phyloP scores from a whole-genome alignment of 805 yeast genomes.

The Clavispora fructus region DNA sequence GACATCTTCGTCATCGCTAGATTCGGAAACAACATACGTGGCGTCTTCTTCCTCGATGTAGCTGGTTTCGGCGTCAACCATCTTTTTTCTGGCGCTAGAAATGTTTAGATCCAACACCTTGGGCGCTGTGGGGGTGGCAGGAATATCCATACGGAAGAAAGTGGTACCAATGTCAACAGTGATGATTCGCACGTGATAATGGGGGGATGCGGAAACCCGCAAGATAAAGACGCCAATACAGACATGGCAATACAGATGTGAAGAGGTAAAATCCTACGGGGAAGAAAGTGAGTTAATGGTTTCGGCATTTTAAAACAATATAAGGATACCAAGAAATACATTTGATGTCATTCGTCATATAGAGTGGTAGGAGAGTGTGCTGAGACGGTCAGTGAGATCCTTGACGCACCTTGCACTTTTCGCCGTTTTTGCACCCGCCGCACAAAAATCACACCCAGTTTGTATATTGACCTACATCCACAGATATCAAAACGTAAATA shows the following conservation, averaged over 20 bases:
- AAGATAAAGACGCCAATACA: too few species aligned
- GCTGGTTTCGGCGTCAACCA: conserved; percentile 22
- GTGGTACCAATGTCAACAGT: neutral
- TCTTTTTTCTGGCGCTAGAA: conserved; percentile 12
- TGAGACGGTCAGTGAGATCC: too few species aligned
- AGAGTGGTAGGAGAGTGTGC: too few species aligned
- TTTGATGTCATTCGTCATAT: too few species aligned
- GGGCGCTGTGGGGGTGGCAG: conserved; percentile 9
- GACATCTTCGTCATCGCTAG: conserved; percentile 1
- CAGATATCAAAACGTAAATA: neutral
- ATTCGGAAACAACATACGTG: conserved; percentile 22
- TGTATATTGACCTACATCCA: too few species aligned
- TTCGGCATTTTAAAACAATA: too few species aligned
- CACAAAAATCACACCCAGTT: neutral
- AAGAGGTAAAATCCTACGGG: too few species aligned
- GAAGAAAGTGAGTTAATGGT: too few species aligned
- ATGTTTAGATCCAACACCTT: conserved; percentile 9
- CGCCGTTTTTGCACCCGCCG: neutral
- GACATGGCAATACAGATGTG: too few species aligned
- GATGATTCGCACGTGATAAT: neutral
- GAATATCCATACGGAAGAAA: conserved; percentile 4
- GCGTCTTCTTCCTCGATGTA: conserved; percentile 34
- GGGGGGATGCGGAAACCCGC: neutral
- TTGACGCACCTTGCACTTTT: neutral
- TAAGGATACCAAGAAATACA: too few species aligned